A percentile compares a stretch with the other conserved stretches of the same genome.
phyloP scores from a whole-genome alignment of 306 rosid species.

The Sindora glabra region DNA sequence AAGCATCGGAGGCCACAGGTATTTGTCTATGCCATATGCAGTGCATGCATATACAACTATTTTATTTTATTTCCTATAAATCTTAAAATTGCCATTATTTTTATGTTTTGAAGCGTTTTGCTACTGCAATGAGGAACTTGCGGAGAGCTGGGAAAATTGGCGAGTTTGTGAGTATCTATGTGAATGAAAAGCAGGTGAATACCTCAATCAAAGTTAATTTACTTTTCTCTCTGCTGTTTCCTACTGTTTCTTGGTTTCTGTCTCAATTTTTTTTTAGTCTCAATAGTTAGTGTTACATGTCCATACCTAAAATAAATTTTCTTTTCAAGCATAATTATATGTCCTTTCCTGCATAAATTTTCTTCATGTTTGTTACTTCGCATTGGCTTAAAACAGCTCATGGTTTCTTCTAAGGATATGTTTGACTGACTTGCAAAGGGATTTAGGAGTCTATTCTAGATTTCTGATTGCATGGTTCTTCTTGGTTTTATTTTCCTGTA shows the following conservation, averaged over 20 bases:
- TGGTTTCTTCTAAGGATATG: too few species aligned
- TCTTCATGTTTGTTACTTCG: too few species aligned
- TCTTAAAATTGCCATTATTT: not conserved
- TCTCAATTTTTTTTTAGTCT: too few species aligned
- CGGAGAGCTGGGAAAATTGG: conserved; percentile 88
- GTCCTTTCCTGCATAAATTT: too few species aligned
- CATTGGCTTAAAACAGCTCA: too few species aligned
- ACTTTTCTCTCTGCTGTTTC: not conserved
- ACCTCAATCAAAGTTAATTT: not conserved
- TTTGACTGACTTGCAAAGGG: too few species aligned
- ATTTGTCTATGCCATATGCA: not conserved
- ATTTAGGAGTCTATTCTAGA: too few species aligned
- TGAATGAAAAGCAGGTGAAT: conserved; percentile 84
- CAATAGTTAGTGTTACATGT: too few species aligned
- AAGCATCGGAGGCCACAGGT: conserved; percentile 93
- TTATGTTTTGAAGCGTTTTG: conserved; percentile 40
- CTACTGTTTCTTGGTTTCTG: not conserved
- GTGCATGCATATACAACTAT: not conserved
- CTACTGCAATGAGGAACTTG: conserved; percentile 61
- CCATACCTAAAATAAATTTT: too few species aligned
- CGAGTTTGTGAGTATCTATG: conserved; percentile 75
- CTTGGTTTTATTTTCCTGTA: too few species aligned
- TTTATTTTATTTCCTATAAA: not conserved
- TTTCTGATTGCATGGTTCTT: too few species aligned
- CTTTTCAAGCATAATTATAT: too few species aligned